Evolutionary conservation across 148 eudicot species (phyloP), one percentile per base, ranked within the genome.

Genomic region (Rhododendron mucronatum): DNA sequence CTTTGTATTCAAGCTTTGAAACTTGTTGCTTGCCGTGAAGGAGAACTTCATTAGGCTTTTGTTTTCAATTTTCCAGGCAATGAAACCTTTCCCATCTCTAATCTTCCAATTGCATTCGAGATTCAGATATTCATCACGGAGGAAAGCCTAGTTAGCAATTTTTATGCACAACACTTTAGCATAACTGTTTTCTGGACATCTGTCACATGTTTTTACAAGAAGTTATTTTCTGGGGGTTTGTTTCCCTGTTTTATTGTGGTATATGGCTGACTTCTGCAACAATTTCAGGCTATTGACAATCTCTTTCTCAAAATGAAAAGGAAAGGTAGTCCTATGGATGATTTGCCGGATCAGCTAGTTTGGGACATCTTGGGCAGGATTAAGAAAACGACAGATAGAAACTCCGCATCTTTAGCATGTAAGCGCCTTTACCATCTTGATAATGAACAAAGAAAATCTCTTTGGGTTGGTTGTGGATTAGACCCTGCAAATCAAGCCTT

Each of bases 381-480:
- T 55, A 82, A 86, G 79, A 85, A 85, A 26, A 86, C 91, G 33
- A 78, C 35, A 16, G 98, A 96, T 79, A 94, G 92, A 87, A 94
- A 94, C 87, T 90, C 96, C 55, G 59, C 87, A 16, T 95, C 98
- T 83, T 88, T 95, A 83, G 85, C 93, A 57, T 94, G 97, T 87
- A 94, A 95, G 89, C 97, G 91, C 26, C 83, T 96, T 67, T 88
- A 89, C 75, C 86, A 89, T 82, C 88, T 96, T 26, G 99, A 95
- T 69, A 94, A 91, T 76, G 96, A 91, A 83, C 92, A 92, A 83
- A 93, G 99, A 82, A 90, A 78, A 83, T 89, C 53, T 76, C 91
- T 96, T 48, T 91, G 93, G 57, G 92, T 95, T 86, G 98, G 99
- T 28, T 95, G 99, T 89, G 98, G 99, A 67, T 89, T 96, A 86